Percentiles rank a stretch among this genome's conserved stretches.
Evolutionary conservation across 2,329 filamentous ascomycete species (phyloP).

Genomic region (Colletotrichum chrysophilum): DNA sequence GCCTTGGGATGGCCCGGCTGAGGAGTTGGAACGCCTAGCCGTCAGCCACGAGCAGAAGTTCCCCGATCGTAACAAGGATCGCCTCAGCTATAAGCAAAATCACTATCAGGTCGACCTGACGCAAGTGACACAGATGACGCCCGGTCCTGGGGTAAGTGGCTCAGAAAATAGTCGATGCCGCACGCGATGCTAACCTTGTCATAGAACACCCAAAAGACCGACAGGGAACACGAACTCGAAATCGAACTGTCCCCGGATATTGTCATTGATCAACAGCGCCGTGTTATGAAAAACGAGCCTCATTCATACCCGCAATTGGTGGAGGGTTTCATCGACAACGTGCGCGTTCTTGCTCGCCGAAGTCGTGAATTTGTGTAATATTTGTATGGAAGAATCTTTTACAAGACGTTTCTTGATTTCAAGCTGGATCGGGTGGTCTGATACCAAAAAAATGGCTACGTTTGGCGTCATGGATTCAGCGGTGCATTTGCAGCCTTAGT

Average conservation of each 20-base stretch:
- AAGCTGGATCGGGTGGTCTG: constrained; percentile 12
- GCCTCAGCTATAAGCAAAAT: constrained; percentile 88
- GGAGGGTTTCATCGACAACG: constrained; percentile 77
- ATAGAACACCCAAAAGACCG: constrained; percentile 44
- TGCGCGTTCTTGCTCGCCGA: constrained; percentile 61
- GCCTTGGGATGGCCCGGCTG: constrained; percentile 74
- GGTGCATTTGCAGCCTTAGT: constrained; percentile 1
- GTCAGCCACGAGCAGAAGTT: constrained; percentile 41
- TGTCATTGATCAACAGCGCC: constrained; percentile 70
- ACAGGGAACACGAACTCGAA: constrained; percentile 82
- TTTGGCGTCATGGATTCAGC: constrained; percentile 7
- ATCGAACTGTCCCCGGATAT: constrained; percentile 71
- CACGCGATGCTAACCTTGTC: constrained; percentile 13
- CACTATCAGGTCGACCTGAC: constrained; percentile 92
- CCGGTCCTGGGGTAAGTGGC: constrained; percentile 41
- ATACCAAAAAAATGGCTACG: constrained; percentile 16
- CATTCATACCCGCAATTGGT: constrained; percentile 72
- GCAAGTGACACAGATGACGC: constrained; percentile 70
- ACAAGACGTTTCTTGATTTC: neutral
- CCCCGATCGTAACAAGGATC: constrained; percentile 81
- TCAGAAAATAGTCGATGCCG: neutral
- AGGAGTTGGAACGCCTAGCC: constrained; percentile 53
- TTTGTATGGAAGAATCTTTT: neutral
- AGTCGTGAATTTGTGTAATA: constrained; percentile 35
- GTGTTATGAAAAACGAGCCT: constrained; percentile 53